These are phyloP conservation scores for Bolboschoenus planiculmis DNA, from an alignment of 176 grass and related monocot species.

Conservation along the genomic window DNA sequence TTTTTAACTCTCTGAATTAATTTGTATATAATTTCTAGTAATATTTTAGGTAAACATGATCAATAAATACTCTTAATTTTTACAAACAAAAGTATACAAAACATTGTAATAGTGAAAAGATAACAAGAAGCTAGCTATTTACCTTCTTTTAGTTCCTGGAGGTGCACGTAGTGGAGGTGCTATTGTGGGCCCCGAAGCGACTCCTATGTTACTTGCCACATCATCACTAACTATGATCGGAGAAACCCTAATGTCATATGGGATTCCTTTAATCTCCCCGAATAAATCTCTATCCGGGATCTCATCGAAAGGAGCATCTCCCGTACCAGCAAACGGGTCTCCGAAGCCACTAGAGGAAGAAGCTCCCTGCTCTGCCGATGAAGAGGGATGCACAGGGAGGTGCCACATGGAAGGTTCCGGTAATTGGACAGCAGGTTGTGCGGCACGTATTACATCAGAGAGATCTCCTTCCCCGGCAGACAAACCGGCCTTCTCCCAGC, in stretches of 20 bases:
- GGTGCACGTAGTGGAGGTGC: background rate
- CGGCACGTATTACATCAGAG: conserved; percentile 46
- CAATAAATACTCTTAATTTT: background rate
- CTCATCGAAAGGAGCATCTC: conserved; percentile 7
- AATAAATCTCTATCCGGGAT: conserved; percentile 11
- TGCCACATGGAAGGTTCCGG: conserved; percentile 4
- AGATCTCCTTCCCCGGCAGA: conserved; percentile 56
- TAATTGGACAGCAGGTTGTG: background rate
- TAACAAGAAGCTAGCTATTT: background rate
- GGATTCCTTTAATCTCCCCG: background rate
- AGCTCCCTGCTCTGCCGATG: too few species aligned
- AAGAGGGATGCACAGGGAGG: too few species aligned
- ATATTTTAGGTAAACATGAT: background rate
- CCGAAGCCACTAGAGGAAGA: conserved; percentile 14
- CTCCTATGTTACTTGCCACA: background rate
- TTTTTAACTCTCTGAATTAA: background rate
- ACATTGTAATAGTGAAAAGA: background rate
- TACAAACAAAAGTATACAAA: background rate
- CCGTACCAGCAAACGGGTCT: conserved; percentile 17
- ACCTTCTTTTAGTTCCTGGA: conserved; percentile 29
- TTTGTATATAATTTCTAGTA: background rate
- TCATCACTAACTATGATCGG: background rate
- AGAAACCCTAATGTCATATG: conserved; percentile 11
- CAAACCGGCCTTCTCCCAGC: conserved; percentile 37
- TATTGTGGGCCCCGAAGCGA: background rate